Conservation (phyloP, 176 grass and related monocot species). For the Puccinellia tenuiflora region DNA sequence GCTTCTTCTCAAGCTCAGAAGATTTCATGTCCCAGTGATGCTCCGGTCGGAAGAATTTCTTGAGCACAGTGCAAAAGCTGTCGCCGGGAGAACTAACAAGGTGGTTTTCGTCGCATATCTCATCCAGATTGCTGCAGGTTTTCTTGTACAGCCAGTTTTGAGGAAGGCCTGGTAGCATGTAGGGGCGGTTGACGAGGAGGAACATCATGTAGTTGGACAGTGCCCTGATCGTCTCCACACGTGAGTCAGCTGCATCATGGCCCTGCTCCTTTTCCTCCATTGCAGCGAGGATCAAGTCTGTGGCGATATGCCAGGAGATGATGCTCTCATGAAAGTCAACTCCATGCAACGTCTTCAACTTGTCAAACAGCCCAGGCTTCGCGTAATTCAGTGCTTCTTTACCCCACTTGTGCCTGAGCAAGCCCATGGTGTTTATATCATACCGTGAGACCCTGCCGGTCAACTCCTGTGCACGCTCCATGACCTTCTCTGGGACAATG, state of each 20-base stretch:
- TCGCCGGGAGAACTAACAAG: background rate
- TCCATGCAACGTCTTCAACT: background rate
- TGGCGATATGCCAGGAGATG: slow-evolving; percentile 9
- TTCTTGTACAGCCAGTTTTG: background rate
- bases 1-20: background rate
- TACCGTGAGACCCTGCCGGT: background rate
- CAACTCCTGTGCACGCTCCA: background rate
- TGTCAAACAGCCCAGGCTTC: background rate
- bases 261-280: background rate
- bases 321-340: slow-evolving; percentile 11
- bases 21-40: background rate
- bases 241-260: background rate
- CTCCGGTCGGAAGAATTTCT: background rate
- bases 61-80: background rate
- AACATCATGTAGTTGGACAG: slow-evolving; percentile 7
- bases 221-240: background rate
- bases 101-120: background rate
- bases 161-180: background rate
- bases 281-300: background rate
- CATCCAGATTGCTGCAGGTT: background rate
- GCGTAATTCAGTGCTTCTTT: background rate
- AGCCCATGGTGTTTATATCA: background rate
- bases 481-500: background rate
- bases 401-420: slow-evolving; percentile 10
- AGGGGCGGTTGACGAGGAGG: background rate